phyloP scores from a whole-genome alignment of 164 flowering plant species.

The Annona cherimola region DNA sequence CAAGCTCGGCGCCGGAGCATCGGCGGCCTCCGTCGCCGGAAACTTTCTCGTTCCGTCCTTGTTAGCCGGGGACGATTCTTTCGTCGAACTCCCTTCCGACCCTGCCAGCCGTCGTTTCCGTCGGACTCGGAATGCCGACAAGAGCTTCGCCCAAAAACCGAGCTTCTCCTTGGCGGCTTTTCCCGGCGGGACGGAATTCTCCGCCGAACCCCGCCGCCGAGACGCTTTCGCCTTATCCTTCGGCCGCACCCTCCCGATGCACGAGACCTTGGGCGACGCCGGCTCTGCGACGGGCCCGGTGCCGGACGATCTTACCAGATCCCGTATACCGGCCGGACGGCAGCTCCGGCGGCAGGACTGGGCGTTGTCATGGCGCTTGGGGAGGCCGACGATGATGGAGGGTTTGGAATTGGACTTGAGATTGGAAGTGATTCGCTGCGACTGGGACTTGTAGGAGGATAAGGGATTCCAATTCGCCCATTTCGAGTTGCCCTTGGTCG shows the following conservation, averaged over 20 bases:
- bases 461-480: constrained; percentile 3
- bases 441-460: constrained; percentile 3
- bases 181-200: constrained; percentile 2
- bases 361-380: constrained; percentile 18
- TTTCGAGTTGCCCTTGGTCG: constrained; percentile 3
- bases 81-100: constrained; percentile 4
- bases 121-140: constrained; percentile 11
- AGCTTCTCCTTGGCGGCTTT: constrained; percentile 3
- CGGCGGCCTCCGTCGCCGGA: constrained; percentile 16
- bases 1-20: constrained; percentile 35
- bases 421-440: constrained; percentile 14
- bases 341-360: constrained; percentile 4
- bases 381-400: constrained; percentile 25
- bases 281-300: constrained; percentile 23
- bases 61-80: constrained; percentile 16
- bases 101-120: background rate
- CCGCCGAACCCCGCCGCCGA: background rate
- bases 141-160: constrained; percentile 17
- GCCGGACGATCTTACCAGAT: constrained; percentile 18
- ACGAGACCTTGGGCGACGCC: constrained; percentile 34
- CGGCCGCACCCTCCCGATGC: constrained; percentile 30
- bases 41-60: constrained; percentile 20
- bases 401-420: constrained; percentile 11
- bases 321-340: constrained; percentile 8
- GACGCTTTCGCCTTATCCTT: background rate